Conservation (phyloP, 257 asterid species). For the Anisodus acutangulus region DNA sequence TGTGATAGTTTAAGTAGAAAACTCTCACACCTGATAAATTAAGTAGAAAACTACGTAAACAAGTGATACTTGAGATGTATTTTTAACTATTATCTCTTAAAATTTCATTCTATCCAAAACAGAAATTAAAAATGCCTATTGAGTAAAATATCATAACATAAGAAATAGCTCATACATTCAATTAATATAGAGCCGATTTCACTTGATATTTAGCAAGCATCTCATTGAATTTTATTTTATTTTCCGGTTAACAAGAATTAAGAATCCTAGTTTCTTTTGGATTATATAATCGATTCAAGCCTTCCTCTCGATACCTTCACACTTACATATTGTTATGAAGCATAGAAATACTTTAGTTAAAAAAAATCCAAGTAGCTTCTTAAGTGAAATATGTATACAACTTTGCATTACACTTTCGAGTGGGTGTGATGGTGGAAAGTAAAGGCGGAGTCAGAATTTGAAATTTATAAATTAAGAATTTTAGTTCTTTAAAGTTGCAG, state of each 20-base stretch:
- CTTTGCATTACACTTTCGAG: not conserved
- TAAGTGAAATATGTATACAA: not conserved
- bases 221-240: not conserved
- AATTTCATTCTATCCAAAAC: too few species aligned
- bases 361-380: not conserved
- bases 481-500: not conserved
- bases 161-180: not conserved
- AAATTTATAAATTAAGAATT: not conserved
- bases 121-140: too few species aligned
- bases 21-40: too few species aligned
- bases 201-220: not conserved
- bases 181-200: not conserved
- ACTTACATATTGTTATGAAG: not conserved
- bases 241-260: not conserved
- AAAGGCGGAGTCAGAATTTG: not conserved
- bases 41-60: too few species aligned
- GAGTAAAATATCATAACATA: not conserved
- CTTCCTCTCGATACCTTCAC: not conserved
- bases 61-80: too few species aligned
- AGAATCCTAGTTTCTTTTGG: not conserved
- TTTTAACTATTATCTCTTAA: too few species aligned
- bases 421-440: not conserved
- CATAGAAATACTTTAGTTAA: not conserved
- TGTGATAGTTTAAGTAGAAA: too few species aligned
- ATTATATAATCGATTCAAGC: not conserved